Percentiles rank a stretch among this genome's conserved stretches.
Evolutionary conservation across 2,329 filamentous ascomycete species (phyloP).

Genomic region (Fusarium sp.): DNA sequence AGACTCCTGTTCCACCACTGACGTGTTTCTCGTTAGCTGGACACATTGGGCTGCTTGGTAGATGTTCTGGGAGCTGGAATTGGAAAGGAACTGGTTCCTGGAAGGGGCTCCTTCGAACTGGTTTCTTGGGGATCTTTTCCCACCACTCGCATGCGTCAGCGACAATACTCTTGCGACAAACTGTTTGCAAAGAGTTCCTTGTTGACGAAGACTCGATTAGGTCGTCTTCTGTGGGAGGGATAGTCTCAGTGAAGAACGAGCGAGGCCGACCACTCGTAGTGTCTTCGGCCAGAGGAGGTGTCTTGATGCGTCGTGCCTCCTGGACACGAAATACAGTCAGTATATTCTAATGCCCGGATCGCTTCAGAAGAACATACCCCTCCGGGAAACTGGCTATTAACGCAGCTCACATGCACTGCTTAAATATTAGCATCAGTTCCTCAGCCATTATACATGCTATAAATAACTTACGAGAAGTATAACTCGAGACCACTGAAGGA

Average conservation of each 20-base stretch:
- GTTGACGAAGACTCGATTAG: slow-evolving; percentile 4
- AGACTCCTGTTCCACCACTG: slow-evolving; percentile 61
- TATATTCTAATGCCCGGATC: slow-evolving; percentile 13
- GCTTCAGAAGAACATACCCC: slow-evolving; percentile 45
- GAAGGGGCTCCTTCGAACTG: slow-evolving; percentile 36
- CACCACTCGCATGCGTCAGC: slow-evolving; percentile 53
- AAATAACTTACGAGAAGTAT: slow-evolving; percentile 16
- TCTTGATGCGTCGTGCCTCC: slow-evolving; percentile 64
- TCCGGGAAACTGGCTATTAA: slow-evolving; percentile 50
- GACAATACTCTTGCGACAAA: slow-evolving; percentile 41
- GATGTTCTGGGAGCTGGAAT: slow-evolving; percentile 64
- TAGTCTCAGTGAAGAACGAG: slow-evolving; percentile 59
- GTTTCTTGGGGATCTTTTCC: slow-evolving; percentile 49
- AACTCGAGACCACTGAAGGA: slow-evolving; percentile 45
- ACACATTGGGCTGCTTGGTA: slow-evolving; percentile 65
- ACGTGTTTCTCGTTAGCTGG: slow-evolving; percentile 60
- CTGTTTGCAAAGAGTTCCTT: slow-evolving; percentile 32
- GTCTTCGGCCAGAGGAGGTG: slow-evolving; percentile 59
- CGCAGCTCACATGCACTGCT: slow-evolving; percentile 17
- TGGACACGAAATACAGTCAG: slow-evolving; percentile 36
- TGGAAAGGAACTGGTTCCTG: slow-evolving; percentile 52
- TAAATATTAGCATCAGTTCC: slow-evolving; percentile 12
- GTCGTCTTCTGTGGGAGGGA: slow-evolving; percentile 44
- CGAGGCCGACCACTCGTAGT: slow-evolving; percentile 54
- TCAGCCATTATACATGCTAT: no score